Base-by-base conservation (phyloP, 2,329 filamentous ascomycete genomes). In the Tolypocladium endophyticum region DNA sequence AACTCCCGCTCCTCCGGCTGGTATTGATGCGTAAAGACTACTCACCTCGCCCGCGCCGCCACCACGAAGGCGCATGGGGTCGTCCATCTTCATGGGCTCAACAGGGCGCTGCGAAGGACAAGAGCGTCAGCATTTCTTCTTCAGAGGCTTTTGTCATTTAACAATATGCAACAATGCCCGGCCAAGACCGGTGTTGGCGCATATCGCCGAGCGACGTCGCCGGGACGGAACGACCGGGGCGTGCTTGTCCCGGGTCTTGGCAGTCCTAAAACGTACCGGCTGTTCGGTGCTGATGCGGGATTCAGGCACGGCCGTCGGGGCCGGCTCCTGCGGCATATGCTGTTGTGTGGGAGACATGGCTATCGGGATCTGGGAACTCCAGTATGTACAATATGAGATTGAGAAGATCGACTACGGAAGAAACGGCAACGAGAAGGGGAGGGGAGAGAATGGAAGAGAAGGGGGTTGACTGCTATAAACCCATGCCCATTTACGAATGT, bases 31-130 rank as follows among this genome's bases (percentile, higher is more conserved):
- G 7, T 4, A 28, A 20, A 16, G 16, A 28, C 47, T 20, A 62
- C 70, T 67, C 68, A 75, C 73, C 68, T 69, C 71, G 61, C 69
- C 71, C 25, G 73, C 73, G 12, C 68, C 71, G 25, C 73, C 73
- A 56, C 73, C 73, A 56, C 73, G 71, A 53, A 75, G 67, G 55
- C 58, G 62, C 61, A 67, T 63, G 2, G 67, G 58, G 20, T 72
- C 68, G 59, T 68, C 67, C 39, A 65, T 64, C 73, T 39, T 56
- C 54, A 75, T 75, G 41, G 73, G 72, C 55, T 74, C 65, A 43
- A 69, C 61, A 16, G 69, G 68, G 28, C 71, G 70, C 73, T 75
- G 33, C 53, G 8, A 23, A 43, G 23, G 39, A 23, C 9, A 7
- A 39, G 16, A 28, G 4, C 20, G 60, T 61, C 41, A 60, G 59